Evolutionary conservation across 805 yeast species (phyloP).

Genomic region (Wickerhamomyces alni): DNA sequence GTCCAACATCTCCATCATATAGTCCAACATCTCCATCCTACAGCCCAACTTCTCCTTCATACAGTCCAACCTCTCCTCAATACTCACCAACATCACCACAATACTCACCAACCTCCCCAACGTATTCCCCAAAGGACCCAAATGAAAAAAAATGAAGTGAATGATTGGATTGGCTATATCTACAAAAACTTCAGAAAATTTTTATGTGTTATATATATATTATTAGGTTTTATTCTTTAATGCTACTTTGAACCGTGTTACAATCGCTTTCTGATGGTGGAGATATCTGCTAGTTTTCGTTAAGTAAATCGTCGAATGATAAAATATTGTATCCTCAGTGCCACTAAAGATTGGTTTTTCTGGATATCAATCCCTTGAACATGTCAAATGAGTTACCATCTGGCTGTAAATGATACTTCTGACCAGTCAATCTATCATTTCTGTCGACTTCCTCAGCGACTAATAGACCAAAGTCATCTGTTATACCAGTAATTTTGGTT

Average conservation of each 20-base stretch:
- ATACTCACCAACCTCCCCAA: conserved; percentile 39
- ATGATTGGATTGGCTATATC: neutral
- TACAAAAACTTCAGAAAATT: neutral
- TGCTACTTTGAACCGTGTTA: conserved; percentile 1
- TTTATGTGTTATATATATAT: conserved; percentile 6
- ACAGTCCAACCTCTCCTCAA: conserved; percentile 36
- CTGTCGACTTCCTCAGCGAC: conserved; percentile 62
- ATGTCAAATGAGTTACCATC: conserved; percentile 98
- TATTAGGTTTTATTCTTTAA: neutral
- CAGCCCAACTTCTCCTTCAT: conserved; percentile 38
- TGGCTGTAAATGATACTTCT: conserved; percentile 72
- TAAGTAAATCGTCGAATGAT: too few species aligned
- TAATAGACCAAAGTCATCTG: conserved; percentile 78
- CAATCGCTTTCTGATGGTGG: too few species aligned
- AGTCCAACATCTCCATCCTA: conserved; percentile 53
- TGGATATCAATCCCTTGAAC: conserved; percentile 79
- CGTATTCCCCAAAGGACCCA: conserved; percentile 29
- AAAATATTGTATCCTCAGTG: too few species aligned
- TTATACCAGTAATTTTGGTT: conserved; percentile 75
- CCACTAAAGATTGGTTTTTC: conserved; percentile 29
- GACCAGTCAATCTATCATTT: conserved; percentile 43
- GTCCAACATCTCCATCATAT: conserved; percentile 64
- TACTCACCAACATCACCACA: conserved; percentile 41
- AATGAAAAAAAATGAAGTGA: conserved; percentile 5
- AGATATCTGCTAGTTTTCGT: too few species aligned